A percentile compares a stretch with the other conserved stretches of the same genome.
These are phyloP conservation scores for Oemleria cerasiformis DNA, from an alignment of 306 rosid genomes.

Conservation along the genomic window DNA sequence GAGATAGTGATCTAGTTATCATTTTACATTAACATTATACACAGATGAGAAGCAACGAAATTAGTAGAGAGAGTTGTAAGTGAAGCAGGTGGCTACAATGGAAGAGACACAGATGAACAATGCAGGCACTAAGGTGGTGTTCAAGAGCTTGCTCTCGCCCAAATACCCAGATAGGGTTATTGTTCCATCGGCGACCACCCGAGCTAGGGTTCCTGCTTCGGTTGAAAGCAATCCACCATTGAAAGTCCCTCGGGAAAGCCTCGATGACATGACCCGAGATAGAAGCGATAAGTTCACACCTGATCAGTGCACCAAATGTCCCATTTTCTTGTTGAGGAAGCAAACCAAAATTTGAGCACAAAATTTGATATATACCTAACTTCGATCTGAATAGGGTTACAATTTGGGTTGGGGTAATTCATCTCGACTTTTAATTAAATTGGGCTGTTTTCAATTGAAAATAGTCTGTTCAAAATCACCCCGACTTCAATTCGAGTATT, in stretches of 20 bases:
- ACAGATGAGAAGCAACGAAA: constrained; percentile 12
- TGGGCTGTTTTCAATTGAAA: too few species aligned
- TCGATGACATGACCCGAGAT: constrained; percentile 75
- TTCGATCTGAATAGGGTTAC: not conserved
- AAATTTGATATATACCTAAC: not conserved
- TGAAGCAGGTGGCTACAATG: constrained; percentile 64
- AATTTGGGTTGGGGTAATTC: too few species aligned
- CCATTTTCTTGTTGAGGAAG: constrained; percentile 4
- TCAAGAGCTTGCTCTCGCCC: constrained; percentile 56
- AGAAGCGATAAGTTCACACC: constrained; percentile 87
- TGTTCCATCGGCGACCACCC: constrained; percentile 84
- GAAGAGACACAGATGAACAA: constrained; percentile 64
- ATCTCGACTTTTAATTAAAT: too few species aligned
- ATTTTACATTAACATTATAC: constrained; percentile 21
- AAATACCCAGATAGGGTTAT: constrained; percentile 71
- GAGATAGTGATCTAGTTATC: constrained; percentile 1
- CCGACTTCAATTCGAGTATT: too few species aligned
- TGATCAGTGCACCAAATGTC: constrained; percentile 30
- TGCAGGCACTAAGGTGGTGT: constrained; percentile 68
- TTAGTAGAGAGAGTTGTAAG: constrained; percentile 84
- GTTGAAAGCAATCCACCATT: constrained; percentile 85
- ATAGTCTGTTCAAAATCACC: too few species aligned
- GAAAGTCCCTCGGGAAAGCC: constrained; percentile 78
- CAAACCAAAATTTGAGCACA: constrained; percentile 4
- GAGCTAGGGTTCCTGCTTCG: constrained; percentile 87